Conservation (phyloP, 2,329 filamentous ascomycete species). For the Sporothrix brunneoviolacea region DNA sequence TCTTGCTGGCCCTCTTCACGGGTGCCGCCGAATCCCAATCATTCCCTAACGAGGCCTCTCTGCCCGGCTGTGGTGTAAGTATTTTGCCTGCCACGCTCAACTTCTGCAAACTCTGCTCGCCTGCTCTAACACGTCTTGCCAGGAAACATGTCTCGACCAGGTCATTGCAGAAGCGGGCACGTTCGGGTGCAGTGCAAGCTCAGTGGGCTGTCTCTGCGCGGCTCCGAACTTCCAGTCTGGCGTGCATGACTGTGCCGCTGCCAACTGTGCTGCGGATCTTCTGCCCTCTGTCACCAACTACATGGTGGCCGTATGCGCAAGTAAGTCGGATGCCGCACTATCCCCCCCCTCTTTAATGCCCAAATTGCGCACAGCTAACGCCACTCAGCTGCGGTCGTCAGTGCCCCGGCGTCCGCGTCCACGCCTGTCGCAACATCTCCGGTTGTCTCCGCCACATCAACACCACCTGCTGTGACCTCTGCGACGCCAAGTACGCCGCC, state of each 20-base stretch:
- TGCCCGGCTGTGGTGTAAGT: conserved; percentile 20
- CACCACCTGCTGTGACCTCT: not conserved
- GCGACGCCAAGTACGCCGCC: not conserved
- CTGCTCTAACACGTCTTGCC: not conserved
- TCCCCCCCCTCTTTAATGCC: too few relatives aligned
- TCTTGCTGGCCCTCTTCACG: conserved; percentile 7
- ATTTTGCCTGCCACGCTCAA: not conserved
- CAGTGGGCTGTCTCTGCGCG: conserved; percentile 18
- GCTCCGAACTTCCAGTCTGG: conserved; percentile 16
- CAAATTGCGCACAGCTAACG: not conserved
- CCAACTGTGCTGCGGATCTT: conserved; percentile 16
- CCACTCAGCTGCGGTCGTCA: not conserved
- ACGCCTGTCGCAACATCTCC: not conserved
- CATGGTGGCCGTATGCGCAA: conserved; percentile 17
- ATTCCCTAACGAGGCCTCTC: conserved; percentile 12
- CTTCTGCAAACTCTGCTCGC: too few relatives aligned
- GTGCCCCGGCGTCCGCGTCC: not conserved
- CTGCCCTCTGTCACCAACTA: conserved; percentile 16
- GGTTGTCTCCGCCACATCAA: not conserved
- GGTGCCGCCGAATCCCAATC: conserved; percentile 8
- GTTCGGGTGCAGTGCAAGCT: conserved; percentile 14
- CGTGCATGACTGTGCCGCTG: conserved; percentile 18
- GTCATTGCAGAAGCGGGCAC: conserved; percentile 11
- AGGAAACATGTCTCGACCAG: conserved; percentile 20
- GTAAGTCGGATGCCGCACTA: conserved; percentile 10